Evolutionary conservation across 2,329 filamentous ascomycete genomes (phyloP).

Genomic region (Fusarium anguioides): DNA sequence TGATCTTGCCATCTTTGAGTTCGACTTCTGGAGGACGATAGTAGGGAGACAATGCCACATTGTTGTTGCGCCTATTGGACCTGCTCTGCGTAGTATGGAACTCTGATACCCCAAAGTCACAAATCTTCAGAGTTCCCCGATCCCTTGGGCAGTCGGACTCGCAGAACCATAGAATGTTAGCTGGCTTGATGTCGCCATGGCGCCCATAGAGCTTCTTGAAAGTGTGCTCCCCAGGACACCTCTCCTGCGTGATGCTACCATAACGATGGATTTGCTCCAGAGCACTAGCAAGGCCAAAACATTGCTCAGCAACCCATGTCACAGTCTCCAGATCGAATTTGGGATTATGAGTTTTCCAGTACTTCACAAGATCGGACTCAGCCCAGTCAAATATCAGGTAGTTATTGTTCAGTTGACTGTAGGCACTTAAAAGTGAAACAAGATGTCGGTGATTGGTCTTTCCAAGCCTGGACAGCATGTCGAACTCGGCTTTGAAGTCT

Average conservation of each 20-base stretch:
- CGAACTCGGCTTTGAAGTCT: slow-evolving; percentile 8
- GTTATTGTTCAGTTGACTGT: background rate
- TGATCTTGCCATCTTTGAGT: background rate
- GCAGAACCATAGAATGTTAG: slow-evolving; percentile 20
- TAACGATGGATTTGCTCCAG: slow-evolving; percentile 6
- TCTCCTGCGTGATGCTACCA: background rate
- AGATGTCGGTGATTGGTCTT: background rate
- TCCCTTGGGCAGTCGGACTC: background rate
- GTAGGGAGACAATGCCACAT: background rate
- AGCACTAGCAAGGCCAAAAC: background rate
- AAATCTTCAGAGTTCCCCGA: slow-evolving; percentile 10
- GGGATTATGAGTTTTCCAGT: background rate
- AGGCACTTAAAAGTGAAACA: background rate
- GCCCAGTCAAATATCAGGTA: slow-evolving; percentile 20
- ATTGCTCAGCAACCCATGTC: slow-evolving; percentile 1
- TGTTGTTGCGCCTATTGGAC: slow-evolving; percentile 4
- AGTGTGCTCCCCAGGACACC: background rate
- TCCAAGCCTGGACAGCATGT: background rate
- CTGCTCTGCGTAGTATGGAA: slow-evolving; percentile 6
- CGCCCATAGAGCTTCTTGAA: slow-evolving; percentile 9
- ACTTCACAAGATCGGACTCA: background rate
- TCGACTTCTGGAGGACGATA: slow-evolving; percentile 31
- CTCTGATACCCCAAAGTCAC: slow-evolving; percentile 16
- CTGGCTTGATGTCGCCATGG: slow-evolving; percentile 28
- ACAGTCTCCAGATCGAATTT: background rate